Conservation (phyloP, 108 stramenopile genomes). For the Epithemia pelagica region DNA sequence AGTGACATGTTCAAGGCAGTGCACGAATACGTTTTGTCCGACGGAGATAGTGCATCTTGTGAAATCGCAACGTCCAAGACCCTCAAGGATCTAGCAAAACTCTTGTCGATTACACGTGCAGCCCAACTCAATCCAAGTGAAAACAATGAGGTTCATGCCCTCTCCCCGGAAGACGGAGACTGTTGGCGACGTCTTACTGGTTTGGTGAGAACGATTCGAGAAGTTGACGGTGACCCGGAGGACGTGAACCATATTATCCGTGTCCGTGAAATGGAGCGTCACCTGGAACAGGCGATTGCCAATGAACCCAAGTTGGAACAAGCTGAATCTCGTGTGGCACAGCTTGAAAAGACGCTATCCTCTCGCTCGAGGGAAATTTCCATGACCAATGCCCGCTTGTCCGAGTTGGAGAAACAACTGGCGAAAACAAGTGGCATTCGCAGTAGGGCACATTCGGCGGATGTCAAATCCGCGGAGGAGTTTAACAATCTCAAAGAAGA, state of each 20-base stretch:
- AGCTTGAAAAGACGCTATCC: conserved; percentile 65
- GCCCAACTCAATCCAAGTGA: conserved; percentile 38
- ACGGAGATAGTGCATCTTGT: conserved; percentile 24
- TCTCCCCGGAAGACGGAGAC: conserved; percentile 76
- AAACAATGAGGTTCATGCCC: conserved; percentile 36
- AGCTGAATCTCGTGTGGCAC: conserved; percentile 51
- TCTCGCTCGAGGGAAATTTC: conserved; percentile 68
- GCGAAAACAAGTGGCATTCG: conserved; percentile 41
- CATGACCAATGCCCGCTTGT: conserved; percentile 58
- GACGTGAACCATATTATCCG: conserved; percentile 69
- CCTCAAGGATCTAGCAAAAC: conserved; percentile 25
- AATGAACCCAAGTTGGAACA: conserved; percentile 55
- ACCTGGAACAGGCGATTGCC: conserved; percentile 46
- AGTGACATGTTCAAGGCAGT: conserved; percentile 28
- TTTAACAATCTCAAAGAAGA: conserved; percentile 53
- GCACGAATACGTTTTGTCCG: conserved; percentile 19
- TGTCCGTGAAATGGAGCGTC: conserved; percentile 47
- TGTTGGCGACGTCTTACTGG: conserved; percentile 65
- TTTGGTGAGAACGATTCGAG: conserved; percentile 44
- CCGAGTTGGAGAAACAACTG: conserved; percentile 65
- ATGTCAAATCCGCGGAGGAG: conserved; percentile 38
- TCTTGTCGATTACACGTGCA: conserved; percentile 32
- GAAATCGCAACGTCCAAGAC: conserved; percentile 29
- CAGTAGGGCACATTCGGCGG: conserved; percentile 36
- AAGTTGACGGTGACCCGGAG: conserved; percentile 58